phyloP scores from a whole-genome alignment of 106 monocot genomes.

The Allium sativum region DNA sequence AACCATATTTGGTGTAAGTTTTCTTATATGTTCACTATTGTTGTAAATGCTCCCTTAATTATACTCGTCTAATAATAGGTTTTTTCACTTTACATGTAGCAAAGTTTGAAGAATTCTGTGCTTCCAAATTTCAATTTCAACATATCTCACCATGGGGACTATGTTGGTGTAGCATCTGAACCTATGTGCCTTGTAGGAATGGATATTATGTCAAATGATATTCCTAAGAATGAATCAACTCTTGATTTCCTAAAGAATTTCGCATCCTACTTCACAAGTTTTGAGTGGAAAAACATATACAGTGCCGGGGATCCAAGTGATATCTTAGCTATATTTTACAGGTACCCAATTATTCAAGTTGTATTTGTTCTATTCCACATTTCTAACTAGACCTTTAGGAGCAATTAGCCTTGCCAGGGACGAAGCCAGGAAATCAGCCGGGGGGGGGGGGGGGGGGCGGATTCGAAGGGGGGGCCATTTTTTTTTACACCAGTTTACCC shows the following conservation, averaged over 20 bases:
- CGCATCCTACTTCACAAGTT: slow-evolving; percentile 32
- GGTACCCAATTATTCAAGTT: slow-evolving; percentile 10
- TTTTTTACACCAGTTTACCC: too few species aligned
- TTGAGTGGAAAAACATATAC: slow-evolving; percentile 42
- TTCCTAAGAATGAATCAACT: slow-evolving; percentile 12
- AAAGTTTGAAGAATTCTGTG: background rate
- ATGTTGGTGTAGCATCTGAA: slow-evolving; percentile 62
- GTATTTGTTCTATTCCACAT: too few species aligned
- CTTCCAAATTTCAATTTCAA: slow-evolving; percentile 50
- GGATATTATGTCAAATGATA: slow-evolving; percentile 37
- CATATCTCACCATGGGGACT: slow-evolving; percentile 46
- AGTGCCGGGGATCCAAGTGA: slow-evolving; percentile 18
- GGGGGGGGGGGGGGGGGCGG: too few species aligned
- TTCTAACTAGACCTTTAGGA: too few species aligned
- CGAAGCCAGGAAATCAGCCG: too few species aligned
- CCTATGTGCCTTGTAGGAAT: slow-evolving; percentile 40
- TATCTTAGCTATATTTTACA: slow-evolving; percentile 30
- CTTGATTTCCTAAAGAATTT: slow-evolving; percentile 34
- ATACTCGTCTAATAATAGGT: background rate
- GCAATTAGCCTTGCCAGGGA: too few species aligned
- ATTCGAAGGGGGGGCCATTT: too few species aligned
- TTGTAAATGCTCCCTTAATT: background rate
- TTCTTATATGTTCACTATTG: background rate
- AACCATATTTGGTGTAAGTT: slow-evolving; percentile 51
- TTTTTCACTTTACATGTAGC: slow-evolving; percentile 3